Base-by-base conservation (phyloP, 1,284 basidiomycete genomes). In the Cystobasidium sp. region DNA sequence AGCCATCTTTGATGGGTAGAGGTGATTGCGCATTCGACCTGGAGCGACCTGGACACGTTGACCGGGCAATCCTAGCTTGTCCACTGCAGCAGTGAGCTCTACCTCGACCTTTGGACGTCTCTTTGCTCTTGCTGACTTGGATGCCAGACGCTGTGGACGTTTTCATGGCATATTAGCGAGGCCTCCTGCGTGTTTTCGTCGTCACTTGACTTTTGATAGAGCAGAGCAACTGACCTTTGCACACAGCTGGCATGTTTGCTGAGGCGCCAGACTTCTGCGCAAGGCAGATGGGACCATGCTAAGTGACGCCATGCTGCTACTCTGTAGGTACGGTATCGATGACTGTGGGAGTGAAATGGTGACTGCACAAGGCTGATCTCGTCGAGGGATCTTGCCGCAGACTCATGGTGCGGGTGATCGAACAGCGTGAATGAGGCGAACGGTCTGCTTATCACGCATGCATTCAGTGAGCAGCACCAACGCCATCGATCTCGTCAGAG, bases 41-140 rank as follows among this genome's bases (percentile, higher is more conserved):
- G 70, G 70, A 46, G 62, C 63, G 20, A 73, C 70, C 22, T 55
- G 51, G n/a, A 73, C 70, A 41, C 70, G 70, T n/a, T 59, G n/a
- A 37, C 62, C 62, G 20, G 52, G 22, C 16, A 22, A 0, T 12
- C 70, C 70, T 18, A 73, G 63, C 6, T 47, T 12, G 10, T 43
- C 56, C 16, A 73, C 70, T 31, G 65, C 47, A 14, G 24, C 41
- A 18, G 62, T 73, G 39, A 73, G 55, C 41, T 73, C 70, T 16
- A 73, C 63, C 51, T 73, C 70, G 18, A 73, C 62, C 31, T 46
- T 55, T 6, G 62, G 62, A 8, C 62, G 43, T 24, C 51, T 39
- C 62, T 73, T 73, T 51, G 70, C 24, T 46, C 61, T 37, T 44
- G 68, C 68, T 43, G 70, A 49, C 55, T 66, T 73, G 22, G 70